A percentile compares a stretch with the other conserved stretches of the same genome.
These are phyloP conservation scores for Trametes cingulata DNA, from an alignment of 768 basidiomycete species.

Conservation along the genomic window DNA sequence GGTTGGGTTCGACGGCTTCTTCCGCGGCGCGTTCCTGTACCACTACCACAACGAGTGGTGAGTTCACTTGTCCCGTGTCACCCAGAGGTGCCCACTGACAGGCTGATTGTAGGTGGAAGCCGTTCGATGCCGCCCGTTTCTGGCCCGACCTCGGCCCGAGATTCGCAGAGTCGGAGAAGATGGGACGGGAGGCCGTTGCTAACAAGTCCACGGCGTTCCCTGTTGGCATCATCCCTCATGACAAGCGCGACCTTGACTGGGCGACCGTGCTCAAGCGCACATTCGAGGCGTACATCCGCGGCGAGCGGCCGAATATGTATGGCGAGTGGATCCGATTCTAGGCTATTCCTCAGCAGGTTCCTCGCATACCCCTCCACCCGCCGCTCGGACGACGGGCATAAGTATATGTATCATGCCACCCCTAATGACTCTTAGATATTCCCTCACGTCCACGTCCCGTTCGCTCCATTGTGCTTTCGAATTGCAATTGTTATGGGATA, in stretches of 20 bases:
- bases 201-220: slow-evolving; percentile 1
- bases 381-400: not conserved
- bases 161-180: slow-evolving; percentile 74
- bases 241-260: slow-evolving; percentile 87
- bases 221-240: slow-evolving; percentile 36
- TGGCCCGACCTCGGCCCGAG: slow-evolving; percentile 89
- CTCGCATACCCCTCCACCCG: not conserved
- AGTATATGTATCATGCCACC: slow-evolving; percentile 7
- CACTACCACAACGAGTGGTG: slow-evolving; percentile 95
- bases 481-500: slow-evolving; percentile 14
- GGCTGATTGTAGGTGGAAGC: slow-evolving; percentile 77
- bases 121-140: slow-evolving; percentile 87
- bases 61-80: slow-evolving; percentile 25
- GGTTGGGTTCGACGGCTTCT: slow-evolving; percentile 92
- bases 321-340: slow-evolving; percentile 71
- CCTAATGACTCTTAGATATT: not conserved
- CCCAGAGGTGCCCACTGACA: not conserved
- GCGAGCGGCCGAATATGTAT: slow-evolving; percentile 94
- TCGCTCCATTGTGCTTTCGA: not conserved
- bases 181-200: slow-evolving; percentile 48
- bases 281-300: slow-evolving; percentile 90
- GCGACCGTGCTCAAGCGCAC: slow-evolving; percentile 92
- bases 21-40: slow-evolving; percentile 91
- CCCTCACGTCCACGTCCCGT: not conserved
- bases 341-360: not conserved